Evolutionary conservation across 768 basidiomycete species (phyloP).

Genomic region (Lentinula raphanica): DNA sequence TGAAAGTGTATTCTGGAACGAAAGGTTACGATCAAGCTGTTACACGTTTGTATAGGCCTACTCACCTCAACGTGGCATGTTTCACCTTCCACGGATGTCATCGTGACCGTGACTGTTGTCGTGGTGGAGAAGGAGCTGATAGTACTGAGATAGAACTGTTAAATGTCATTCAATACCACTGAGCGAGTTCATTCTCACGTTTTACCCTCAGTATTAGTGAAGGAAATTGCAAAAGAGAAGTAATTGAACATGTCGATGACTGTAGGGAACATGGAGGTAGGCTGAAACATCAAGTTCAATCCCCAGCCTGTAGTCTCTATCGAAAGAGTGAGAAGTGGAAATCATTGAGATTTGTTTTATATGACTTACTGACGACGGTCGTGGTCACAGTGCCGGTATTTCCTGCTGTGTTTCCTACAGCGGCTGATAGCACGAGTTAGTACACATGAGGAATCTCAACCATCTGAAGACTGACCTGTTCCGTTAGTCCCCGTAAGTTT

Average conservation of each 20-base stretch:
- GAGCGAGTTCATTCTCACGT: no score
- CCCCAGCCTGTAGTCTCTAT: neutral
- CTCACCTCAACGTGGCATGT: neutral
- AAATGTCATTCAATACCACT: neutral
- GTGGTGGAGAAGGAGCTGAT: neutral
- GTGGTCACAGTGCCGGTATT: no score
- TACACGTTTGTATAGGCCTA: neutral
- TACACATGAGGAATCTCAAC: no score
- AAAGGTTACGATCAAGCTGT: neutral
- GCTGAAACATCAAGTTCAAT: neutral
- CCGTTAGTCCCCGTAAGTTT: neutral
- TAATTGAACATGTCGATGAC: neutral
- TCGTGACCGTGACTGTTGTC: neutral
- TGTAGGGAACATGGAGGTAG: neutral
- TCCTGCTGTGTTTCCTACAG: no score
- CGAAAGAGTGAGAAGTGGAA: no score
- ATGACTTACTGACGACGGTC: no score
- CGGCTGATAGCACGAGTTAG: no score
- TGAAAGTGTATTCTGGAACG: neutral
- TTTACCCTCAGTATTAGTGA: no score
- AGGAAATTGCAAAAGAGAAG: no score
- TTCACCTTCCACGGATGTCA: neutral
- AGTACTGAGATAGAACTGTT: neutral
- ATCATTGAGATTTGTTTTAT: no score
- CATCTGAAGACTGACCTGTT: neutral